These are phyloP conservation scores for Limtongia smithiae DNA, from an alignment of 805 yeast species.

Conservation along the genomic window DNA sequence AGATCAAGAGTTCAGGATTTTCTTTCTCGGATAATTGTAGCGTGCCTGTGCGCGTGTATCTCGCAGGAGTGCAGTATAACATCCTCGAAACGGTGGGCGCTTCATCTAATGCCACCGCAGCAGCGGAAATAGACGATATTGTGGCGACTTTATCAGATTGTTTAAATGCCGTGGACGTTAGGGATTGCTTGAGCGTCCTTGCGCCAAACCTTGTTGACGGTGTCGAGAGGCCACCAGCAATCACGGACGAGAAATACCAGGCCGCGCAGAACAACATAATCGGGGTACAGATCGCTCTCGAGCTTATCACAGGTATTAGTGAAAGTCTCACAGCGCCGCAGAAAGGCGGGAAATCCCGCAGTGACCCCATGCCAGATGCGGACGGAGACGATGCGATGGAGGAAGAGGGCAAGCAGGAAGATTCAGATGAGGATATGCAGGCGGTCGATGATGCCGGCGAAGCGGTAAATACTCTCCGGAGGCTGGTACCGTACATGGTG, in stretches of 20 bases:
- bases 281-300: slow-evolving; percentile 67
- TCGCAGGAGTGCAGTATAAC: slow-evolving; percentile 22
- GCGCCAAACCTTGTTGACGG: slow-evolving; percentile 3
- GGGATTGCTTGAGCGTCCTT: neutral
- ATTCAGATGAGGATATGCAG: slow-evolving; percentile 17
- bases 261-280: slow-evolving; percentile 53
- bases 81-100: slow-evolving; percentile 14
- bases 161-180: slow-evolving; percentile 4
- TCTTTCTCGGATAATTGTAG: neutral
- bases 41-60: slow-evolving; percentile 15
- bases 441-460: slow-evolving; percentile 11
- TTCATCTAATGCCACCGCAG: neutral
- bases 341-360: neutral
- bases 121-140: slow-evolving; percentile 16
- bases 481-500: slow-evolving; percentile 23
- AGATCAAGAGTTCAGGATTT: slow-evolving; percentile 12
- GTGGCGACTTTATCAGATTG: neutral
- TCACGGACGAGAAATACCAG: neutral
- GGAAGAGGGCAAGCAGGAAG: slow-evolving; percentile 29
- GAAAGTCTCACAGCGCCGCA: slow-evolving; percentile 49
- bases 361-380: neutral
- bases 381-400: slow-evolving; percentile 20
- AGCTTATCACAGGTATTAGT: slow-evolving; percentile 68
- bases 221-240: neutral
- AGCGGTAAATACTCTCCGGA: slow-evolving; percentile 24